Percentiles rank a stretch among this genome's conserved stretches.
Conservation (phyloP, 2,329 filamentous ascomycete species). For the Xylariaceae sp. region DNA sequence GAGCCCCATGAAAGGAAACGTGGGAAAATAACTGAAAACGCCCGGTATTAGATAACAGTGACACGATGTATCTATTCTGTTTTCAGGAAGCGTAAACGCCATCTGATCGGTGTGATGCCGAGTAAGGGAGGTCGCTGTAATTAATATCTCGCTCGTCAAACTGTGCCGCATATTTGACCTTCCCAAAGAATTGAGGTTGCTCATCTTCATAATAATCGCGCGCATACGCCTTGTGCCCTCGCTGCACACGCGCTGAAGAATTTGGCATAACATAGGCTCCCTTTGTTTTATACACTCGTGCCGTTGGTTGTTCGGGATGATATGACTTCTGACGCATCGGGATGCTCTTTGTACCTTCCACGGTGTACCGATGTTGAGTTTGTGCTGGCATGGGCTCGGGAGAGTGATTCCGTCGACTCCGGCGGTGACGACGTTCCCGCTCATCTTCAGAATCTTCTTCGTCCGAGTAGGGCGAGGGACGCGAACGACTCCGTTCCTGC, state of each 20-base stretch:
- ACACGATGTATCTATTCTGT: slow-evolving; percentile 8
- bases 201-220: slow-evolving; percentile 31
- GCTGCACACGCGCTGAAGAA: slow-evolving; percentile 29
- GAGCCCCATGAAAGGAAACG: slow-evolving; percentile 2
- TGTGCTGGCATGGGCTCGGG: slow-evolving; percentile 29
- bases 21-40: slow-evolving; percentile 16
- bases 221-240: slow-evolving; percentile 22
- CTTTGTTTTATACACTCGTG: slow-evolving; percentile 23
- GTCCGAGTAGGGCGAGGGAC: slow-evolving; percentile 18
- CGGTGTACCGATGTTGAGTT: slow-evolving; percentile 20
- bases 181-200: slow-evolving; percentile 19
- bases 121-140: slow-evolving; percentile 26
- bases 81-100: slow-evolving; percentile 13
- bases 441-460: slow-evolving; percentile 38
- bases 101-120: slow-evolving; percentile 18
- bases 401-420: slow-evolving; percentile 33
- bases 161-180: slow-evolving; percentile 30
- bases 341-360: slow-evolving; percentile 21
- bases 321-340: slow-evolving; percentile 27
- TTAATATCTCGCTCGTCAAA: slow-evolving; percentile 19
- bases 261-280: slow-evolving; percentile 28
- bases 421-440: slow-evolving; percentile 32
- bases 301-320: slow-evolving; percentile 18
- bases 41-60: slow-evolving; percentile 22
- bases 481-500: slow-evolving; percentile 29